A percentile compares a stretch with the other conserved stretches of the same genome.
phyloP scores from a whole-genome alignment of 331 rosid species.

The Pyracantha coccinea region DNA sequence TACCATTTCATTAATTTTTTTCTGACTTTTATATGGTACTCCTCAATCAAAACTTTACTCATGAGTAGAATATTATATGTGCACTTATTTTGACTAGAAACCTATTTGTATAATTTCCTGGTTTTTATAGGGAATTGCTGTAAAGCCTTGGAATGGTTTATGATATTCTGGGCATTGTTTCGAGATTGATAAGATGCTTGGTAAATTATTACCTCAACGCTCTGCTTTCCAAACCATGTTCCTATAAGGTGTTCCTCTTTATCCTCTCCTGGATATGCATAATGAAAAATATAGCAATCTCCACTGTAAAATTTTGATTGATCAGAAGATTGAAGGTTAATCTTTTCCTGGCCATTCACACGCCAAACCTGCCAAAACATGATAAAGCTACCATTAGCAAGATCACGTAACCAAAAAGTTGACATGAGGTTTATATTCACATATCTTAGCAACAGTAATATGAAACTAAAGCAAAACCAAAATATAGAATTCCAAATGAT shows the following conservation, averaged over 20 bases:
- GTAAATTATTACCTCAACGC: conserved; percentile 66
- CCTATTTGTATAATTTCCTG: not conserved
- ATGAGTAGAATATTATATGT: not conserved
- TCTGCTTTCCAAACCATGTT: conserved; percentile 88
- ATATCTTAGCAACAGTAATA: not conserved
- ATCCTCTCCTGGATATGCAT: conserved; percentile 91
- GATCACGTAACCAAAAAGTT: conserved; percentile 2
- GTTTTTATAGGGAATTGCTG: not conserved
- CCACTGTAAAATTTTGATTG: conserved; percentile 90
- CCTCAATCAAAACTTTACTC: not conserved
- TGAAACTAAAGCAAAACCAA: too few species aligned
- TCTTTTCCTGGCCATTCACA: conserved; percentile 71
- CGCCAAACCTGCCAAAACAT: conserved; percentile 77
- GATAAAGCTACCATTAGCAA: conserved; percentile 20
- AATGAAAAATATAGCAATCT: conserved; percentile 89
- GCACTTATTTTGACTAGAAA: not conserved
- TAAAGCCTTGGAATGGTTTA: not conserved
- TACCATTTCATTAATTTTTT: not conserved
- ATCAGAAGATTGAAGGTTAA: conserved; percentile 66
- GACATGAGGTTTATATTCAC: not conserved
- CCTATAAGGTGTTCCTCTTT: conserved; percentile 82
- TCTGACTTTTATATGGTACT: not conserved
- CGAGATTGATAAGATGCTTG: not conserved
- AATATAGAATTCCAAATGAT: too few species aligned
- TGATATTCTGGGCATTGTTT: not conserved